Conservation (phyloP, 1,139 yeast species). For the Blastobotrys arbuscula region DNA sequence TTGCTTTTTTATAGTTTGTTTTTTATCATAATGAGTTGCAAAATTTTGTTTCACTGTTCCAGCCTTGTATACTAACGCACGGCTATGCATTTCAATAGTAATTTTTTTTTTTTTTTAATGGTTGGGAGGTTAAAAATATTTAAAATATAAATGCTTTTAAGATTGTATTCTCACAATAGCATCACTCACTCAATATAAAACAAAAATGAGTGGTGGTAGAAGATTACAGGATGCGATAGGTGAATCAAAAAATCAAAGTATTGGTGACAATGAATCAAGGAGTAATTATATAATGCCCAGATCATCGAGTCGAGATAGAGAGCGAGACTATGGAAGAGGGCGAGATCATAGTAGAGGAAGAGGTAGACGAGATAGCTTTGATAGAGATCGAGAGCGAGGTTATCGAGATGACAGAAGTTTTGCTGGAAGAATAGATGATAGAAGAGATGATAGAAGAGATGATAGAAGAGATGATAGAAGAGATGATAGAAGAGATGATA, state of each 20-base stretch:
- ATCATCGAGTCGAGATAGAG: not conserved
- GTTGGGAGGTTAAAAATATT: too few relatives aligned
- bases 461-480: not conserved
- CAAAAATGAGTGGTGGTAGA: not conserved
- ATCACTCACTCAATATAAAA: too few relatives aligned
- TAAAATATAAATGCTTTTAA: too few relatives aligned
- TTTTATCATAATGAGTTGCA: too few relatives aligned
- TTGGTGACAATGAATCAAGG: too few relatives aligned
- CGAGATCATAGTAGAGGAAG: not conserved
- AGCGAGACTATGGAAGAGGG: not conserved
- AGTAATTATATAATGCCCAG: too few relatives aligned
- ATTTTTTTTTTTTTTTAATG: too few relatives aligned
- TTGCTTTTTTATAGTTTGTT: too few relatives aligned
- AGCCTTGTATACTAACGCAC: too few relatives aligned
- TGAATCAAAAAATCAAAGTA: not conserved
- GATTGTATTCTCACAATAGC: too few relatives aligned
- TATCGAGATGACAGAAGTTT: not conserved
- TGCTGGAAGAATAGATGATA: not conserved
- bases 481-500: not conserved
- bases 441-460: not conserved
- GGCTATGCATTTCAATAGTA: too few relatives aligned
- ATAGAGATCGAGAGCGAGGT: not conserved
- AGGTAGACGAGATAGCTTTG: not conserved
- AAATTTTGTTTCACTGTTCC: too few relatives aligned
- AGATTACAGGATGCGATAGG: not conserved